A percentile compares a stretch with the other conserved stretches of the same genome.
Evolutionary conservation across 768 basidiomycete species (phyloP).

Genomic region (Tricholoma flavovirens): DNA sequence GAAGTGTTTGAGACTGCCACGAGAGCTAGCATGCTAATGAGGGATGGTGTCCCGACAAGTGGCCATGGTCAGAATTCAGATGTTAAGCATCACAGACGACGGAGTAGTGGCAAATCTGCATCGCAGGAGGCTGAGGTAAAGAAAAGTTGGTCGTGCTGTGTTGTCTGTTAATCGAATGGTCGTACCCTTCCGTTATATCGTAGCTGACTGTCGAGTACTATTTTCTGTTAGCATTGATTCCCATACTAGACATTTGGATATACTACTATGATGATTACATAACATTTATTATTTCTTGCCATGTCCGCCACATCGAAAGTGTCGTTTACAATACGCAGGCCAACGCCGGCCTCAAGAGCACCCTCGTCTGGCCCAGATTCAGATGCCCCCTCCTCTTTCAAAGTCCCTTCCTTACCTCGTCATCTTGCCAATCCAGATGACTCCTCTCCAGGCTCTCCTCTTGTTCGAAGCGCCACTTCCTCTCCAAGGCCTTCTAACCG

Average conservation of each 20-base stretch:
- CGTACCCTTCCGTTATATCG: too few species aligned
- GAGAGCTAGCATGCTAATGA: slow-evolving; percentile 92
- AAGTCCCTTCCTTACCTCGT: slow-evolving; percentile 54
- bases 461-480: slow-evolving; percentile 42
- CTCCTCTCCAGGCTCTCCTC: slow-evolving; percentile 49
- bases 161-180: slow-evolving; percentile 66
- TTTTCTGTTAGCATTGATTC: slow-evolving; percentile 9
- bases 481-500: slow-evolving; percentile 34
- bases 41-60: slow-evolving; percentile 67
- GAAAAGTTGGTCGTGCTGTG: slow-evolving; percentile 64
- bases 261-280: slow-evolving; percentile 9
- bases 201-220: neutral
- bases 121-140: slow-evolving; percentile 40
- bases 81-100: slow-evolving; percentile 45
- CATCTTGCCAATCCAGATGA: slow-evolving; percentile 37
- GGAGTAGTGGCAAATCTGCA: slow-evolving; percentile 42
- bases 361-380: slow-evolving; percentile 61
- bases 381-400: slow-evolving; percentile 47
- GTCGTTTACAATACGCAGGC: slow-evolving; percentile 83
- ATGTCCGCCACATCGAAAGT: slow-evolving; percentile 37
- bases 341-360: slow-evolving; percentile 61
- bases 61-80: slow-evolving; percentile 30
- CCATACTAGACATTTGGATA: slow-evolving; percentile 21
- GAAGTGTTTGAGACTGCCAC: slow-evolving; percentile 98
- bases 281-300: slow-evolving; percentile 1